Base-by-base conservation (phyloP, 2,329 filamentous ascomycete genomes). In the Beauveria pseudobassiana region DNA sequence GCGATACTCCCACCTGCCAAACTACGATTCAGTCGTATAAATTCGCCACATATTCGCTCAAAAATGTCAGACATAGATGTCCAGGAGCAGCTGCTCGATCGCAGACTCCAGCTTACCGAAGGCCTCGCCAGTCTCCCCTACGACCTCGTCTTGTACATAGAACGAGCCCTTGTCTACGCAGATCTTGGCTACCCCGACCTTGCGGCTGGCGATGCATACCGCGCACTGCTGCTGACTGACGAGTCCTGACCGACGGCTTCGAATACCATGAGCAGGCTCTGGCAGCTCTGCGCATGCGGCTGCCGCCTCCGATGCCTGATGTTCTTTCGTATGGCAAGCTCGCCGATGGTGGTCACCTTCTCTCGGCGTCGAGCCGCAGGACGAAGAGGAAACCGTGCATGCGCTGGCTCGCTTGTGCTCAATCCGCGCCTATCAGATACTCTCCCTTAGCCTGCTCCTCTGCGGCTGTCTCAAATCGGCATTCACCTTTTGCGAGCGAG, bases 181-280 rank as follows among this genome's bases (percentile, higher is more conserved):
- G 78, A 85, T 51, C 80, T 97, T 52, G 90, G 86, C 43, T 98
- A 96, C 73, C 91, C 91, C 0, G 95, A 99, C 73, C 83, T 99
- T 45, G 92, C 92, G 5, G 87, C 88, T 12, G 91, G 91, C 40
- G 93, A 97, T 78, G 91, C 91, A 5, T 98, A 98, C 72, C 88
- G 89, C 61, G 92, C 93, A 1, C 81, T 98, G n/a, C 83, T 96
- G 4, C 78, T 99, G 52, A 83, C 89, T 18, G 93, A 98, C 70
- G 91, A 95, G 82, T 91, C 42, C 75, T 81, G 65, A 87, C 95
- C 61, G 89, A 93, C 64, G 83, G 85, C 45, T 93, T 90, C 67
- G 91, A 97, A 73, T 96, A 92, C 69, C 88, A 95, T 70, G 86
- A 91, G 18, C 77, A 83, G 67, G 87, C 87, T 9, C 66, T 80